Evolutionary conservation across 305 asterid species (phyloP).

Genomic region (Ajuga reptans): DNA sequence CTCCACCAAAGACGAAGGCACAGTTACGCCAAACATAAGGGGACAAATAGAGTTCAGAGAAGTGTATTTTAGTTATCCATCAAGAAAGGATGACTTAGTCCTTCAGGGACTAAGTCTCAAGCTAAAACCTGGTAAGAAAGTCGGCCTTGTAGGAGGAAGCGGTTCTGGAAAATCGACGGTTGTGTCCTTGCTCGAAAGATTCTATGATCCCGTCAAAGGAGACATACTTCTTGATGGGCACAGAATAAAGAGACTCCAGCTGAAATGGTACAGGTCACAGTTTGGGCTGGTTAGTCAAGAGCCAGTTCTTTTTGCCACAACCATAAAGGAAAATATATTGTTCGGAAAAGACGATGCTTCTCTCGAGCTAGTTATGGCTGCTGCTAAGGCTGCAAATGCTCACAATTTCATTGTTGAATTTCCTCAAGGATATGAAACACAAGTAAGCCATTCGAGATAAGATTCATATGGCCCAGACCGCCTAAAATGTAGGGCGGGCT

Average conservation of each 20-base stretch:
- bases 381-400: constrained; percentile 59
- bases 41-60: constrained; percentile 58
- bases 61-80: constrained; percentile 53
- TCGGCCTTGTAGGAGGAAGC: constrained; percentile 63
- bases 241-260: constrained; percentile 37
- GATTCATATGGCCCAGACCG: too few species aligned
- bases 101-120: constrained; percentile 37
- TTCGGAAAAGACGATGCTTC: constrained; percentile 55
- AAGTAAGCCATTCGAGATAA: constrained; percentile 35
- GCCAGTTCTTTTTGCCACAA: constrained; percentile 54
- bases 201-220: constrained; percentile 56
- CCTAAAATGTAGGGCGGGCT: too few species aligned
- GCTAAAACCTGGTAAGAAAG: constrained; percentile 43
- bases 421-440: constrained; percentile 55
- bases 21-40: constrained; percentile 25
- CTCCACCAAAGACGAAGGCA: constrained; percentile 33
- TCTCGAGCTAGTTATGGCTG: constrained; percentile 33
- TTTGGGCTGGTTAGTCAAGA: constrained; percentile 66
- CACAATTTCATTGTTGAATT: constrained; percentile 43
- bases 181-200: constrained; percentile 53
- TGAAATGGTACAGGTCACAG: constrained; percentile 54
- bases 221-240: constrained; percentile 55
- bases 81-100: constrained; percentile 43
- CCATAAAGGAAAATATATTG: constrained; percentile 48
- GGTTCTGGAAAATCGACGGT: constrained; percentile 70